Conservation (phyloP, 1,139 yeast genomes). For the Candida frijolesensis region DNA sequence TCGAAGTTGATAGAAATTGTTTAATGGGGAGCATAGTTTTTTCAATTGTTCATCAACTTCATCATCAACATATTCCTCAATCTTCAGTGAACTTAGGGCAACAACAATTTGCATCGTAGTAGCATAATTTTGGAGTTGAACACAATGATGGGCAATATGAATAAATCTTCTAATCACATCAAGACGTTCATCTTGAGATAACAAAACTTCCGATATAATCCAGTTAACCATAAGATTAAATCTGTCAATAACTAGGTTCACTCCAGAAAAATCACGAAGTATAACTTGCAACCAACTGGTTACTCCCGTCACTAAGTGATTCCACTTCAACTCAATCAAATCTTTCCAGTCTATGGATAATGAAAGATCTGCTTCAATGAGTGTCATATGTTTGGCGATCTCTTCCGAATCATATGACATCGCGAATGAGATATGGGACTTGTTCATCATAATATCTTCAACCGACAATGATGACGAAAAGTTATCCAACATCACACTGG, state of each 20-base stretch:
- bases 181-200: slow-evolving; percentile 67
- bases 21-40: slow-evolving; percentile 62
- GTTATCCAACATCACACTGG: slow-evolving; percentile 39
- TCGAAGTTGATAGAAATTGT: slow-evolving; percentile 68
- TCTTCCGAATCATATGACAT: slow-evolving; percentile 66
- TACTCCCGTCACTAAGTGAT: slow-evolving; percentile 65
- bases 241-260: slow-evolving; percentile 82
- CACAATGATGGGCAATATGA: slow-evolving; percentile 79
- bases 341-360: slow-evolving; percentile 93
- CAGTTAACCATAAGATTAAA: slow-evolving; percentile 90
- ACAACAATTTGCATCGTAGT: slow-evolving; percentile 85
- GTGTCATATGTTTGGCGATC: slow-evolving; percentile 78
- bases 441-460: slow-evolving; percentile 37
- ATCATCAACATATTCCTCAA: slow-evolving; percentile 37
- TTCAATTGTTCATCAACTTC: slow-evolving; percentile 19
- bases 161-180: slow-evolving; percentile 76
- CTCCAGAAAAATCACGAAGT: slow-evolving; percentile 67
- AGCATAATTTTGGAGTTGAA: slow-evolving; percentile 74
- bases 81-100: slow-evolving; percentile 75
- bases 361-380: slow-evolving; percentile 82
- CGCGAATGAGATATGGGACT: slow-evolving; percentile 75
- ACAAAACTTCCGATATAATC: slow-evolving; percentile 83
- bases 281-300: slow-evolving; percentile 85
- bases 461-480: slow-evolving; percentile 40
- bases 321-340: slow-evolving; percentile 76